Conservation (phyloP, 208 protist genomes). For the Angomonas ambiguus region DNA sequence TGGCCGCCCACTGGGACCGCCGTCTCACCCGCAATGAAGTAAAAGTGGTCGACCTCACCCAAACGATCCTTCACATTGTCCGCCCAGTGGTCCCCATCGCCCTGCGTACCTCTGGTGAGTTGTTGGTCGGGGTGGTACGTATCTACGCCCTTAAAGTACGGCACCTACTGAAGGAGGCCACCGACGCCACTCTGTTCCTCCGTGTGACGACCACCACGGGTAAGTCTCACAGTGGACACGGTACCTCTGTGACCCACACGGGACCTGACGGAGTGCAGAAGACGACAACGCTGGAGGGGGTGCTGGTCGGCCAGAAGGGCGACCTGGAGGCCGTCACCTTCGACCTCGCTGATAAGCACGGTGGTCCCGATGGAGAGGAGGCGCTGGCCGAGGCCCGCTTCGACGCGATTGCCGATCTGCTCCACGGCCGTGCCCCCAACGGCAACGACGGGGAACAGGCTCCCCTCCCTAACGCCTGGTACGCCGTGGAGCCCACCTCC, state of each 20-base stretch:
- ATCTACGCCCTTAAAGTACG: conserved; percentile 95
- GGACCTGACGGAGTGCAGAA: conserved; percentile 18
- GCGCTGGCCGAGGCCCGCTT: conserved; percentile 63
- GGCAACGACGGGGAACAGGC: conserved; percentile 32
- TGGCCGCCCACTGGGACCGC: conserved; percentile 95
- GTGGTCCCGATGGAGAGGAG: conserved; percentile 34
- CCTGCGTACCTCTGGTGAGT: conserved; percentile 94
- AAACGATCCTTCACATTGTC: conserved; percentile 92
- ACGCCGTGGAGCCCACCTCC: conserved; percentile 67
- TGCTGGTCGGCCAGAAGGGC: conserved; percentile 42
- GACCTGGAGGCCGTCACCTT: conserved; percentile 80
- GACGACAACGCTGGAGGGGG: conserved; percentile 46
- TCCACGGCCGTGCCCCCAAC: conserved; percentile 21
- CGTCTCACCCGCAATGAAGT: conserved; percentile 93
- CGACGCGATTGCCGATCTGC: conserved; percentile 74
- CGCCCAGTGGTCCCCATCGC: conserved; percentile 93
- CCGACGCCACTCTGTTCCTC: conserved; percentile 68
- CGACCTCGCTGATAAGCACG: conserved; percentile 42
- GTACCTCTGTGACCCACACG: neutral
- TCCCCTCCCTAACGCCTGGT: conserved; percentile 46
- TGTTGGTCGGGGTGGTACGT: conserved; percentile 96
- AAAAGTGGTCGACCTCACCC: conserved; percentile 86
- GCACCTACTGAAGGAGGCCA: conserved; percentile 83
- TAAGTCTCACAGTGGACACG: conserved; percentile 15
- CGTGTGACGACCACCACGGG: conserved; percentile 46